Percentiles rank a stretch among this genome's conserved stretches.
phyloP scores from a whole-genome alignment of 2,329 filamentous ascomycete species.

The Fusarium hainanense region DNA sequence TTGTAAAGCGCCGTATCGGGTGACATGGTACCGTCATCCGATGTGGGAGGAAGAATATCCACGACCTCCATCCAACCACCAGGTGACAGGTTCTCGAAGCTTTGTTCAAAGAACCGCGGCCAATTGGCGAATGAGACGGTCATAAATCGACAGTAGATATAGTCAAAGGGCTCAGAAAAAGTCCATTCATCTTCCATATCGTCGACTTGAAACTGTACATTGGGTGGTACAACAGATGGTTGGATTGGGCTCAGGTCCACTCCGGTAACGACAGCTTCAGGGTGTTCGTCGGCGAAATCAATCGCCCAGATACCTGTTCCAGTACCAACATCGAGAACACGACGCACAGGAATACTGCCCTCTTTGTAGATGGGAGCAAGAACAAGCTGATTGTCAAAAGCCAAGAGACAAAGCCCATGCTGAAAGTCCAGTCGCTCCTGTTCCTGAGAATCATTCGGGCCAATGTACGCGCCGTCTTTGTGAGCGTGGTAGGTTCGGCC shows the following conservation, averaged over 20 bases:
- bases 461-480: conserved; percentile 37
- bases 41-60: conserved; percentile 25
- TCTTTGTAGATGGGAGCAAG: conserved; percentile 24
- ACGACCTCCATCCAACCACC: conserved; percentile 43
- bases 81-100: conserved; percentile 29
- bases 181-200: conserved; percentile 44
- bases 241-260: conserved; percentile 40
- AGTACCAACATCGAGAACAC: conserved; percentile 43
- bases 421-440: conserved; percentile 38
- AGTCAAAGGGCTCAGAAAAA: conserved; percentile 39
- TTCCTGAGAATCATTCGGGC: conserved; percentile 20
- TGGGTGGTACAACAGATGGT: conserved; percentile 36
- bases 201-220: conserved; percentile 41
- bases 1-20: conserved; percentile 30
- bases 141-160: conserved; percentile 41
- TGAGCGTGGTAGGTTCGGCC: conserved; percentile 45
- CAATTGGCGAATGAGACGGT: conserved; percentile 33
- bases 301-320: conserved; percentile 45
- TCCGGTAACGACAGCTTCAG: conserved; percentile 24
- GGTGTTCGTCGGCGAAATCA: conserved; percentile 41
- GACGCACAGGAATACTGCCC: neutral
- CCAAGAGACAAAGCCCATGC: conserved; percentile 41
- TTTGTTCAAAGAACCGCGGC: conserved; percentile 34
- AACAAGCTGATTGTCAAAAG: conserved; percentile 41
- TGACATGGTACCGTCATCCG: conserved; percentile 14